phyloP scores from a whole-genome alignment of 495 filamentous ascomycete species.

The Penicillium subrubescens region DNA sequence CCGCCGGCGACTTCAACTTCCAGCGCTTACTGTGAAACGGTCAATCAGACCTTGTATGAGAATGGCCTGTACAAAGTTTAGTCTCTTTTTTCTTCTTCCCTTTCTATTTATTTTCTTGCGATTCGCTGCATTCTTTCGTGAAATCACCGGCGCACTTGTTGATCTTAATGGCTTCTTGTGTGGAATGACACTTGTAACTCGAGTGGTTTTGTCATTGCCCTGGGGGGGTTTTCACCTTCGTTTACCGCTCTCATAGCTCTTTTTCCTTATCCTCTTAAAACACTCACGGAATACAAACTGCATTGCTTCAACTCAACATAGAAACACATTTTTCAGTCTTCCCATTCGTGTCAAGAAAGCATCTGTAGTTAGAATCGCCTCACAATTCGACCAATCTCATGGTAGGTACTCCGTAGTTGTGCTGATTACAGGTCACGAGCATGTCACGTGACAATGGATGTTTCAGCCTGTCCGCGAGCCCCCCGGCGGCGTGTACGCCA shows the following conservation, averaged over 20 bases:
- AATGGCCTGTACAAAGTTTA: conserved; percentile 49
- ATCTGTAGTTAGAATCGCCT: no score
- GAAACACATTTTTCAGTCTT: not conserved
- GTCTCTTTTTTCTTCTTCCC: conserved; percentile 18
- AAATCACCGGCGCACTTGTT: conserved; percentile 30
- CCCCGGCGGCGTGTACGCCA: not conserved
- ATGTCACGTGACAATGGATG: conserved; percentile 9
- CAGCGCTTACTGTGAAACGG: conserved; percentile 25
- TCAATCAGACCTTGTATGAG: conserved; percentile 29
- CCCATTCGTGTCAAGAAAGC: not conserved
- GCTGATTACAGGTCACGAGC: not conserved
- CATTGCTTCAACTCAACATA: conserved; percentile 28
- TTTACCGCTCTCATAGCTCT: conserved; percentile 33
- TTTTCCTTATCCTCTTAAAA: conserved; percentile 22
- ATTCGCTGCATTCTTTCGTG: conserved; percentile 32
- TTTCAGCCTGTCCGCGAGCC: conserved; percentile 11
- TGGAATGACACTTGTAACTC: conserved; percentile 28
- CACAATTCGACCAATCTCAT: no score
- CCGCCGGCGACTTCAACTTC: conserved; percentile 11
- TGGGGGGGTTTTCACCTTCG: conserved; percentile 28
- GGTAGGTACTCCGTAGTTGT: no score
- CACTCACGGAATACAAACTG: conserved; percentile 34
- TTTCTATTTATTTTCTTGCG: conserved; percentile 20
- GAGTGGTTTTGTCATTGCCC: conserved; percentile 23
- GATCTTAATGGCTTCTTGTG: conserved; percentile 34